phyloP scores from a whole-genome alignment of 2,329 filamentous ascomycete species.

The Ploettnerulaceae sp. region DNA sequence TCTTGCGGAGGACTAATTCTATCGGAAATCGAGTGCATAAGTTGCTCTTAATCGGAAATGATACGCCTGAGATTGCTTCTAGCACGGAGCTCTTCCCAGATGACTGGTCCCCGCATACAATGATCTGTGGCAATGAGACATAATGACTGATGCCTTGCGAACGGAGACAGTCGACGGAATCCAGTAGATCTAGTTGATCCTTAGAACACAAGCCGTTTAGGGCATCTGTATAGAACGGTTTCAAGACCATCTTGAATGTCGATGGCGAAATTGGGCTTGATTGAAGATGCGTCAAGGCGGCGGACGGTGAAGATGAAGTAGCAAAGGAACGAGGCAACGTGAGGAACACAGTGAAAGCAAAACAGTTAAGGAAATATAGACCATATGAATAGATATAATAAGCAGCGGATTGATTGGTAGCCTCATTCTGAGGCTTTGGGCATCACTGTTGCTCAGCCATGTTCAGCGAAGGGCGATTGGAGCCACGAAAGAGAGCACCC shows the following conservation, averaged over 20 bases:
- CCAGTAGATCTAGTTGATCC: neutral
- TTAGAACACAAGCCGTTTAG: neutral
- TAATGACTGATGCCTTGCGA: neutral
- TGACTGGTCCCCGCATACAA: neutral
- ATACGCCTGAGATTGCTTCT: neutral
- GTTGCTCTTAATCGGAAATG: neutral
- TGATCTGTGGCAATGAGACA: neutral
- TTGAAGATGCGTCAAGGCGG: slow-evolving; percentile 4
- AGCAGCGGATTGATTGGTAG: slow-evolving; percentile 10
- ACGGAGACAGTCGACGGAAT: neutral
- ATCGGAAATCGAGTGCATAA: neutral
- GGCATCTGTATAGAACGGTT: no score
- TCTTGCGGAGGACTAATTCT: neutral
- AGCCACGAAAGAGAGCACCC: neutral
- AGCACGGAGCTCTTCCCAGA: neutral
- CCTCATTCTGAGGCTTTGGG: slow-evolving; percentile 10
- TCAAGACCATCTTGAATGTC: no score
- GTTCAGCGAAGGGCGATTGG: neutral
- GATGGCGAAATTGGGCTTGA: neutral
- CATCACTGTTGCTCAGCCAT: slow-evolving; percentile 9
- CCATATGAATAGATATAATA: slow-evolving; percentile 3
- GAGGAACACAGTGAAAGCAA: slow-evolving; percentile 6
- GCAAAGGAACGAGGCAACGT: slow-evolving; percentile 5
- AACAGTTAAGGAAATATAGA: slow-evolving; percentile 8
- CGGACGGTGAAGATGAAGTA: slow-evolving; percentile 3